phyloP scores from a whole-genome alignment of 1,284 basidiomycete genomes.

The Ustilago trichophora region DNA sequence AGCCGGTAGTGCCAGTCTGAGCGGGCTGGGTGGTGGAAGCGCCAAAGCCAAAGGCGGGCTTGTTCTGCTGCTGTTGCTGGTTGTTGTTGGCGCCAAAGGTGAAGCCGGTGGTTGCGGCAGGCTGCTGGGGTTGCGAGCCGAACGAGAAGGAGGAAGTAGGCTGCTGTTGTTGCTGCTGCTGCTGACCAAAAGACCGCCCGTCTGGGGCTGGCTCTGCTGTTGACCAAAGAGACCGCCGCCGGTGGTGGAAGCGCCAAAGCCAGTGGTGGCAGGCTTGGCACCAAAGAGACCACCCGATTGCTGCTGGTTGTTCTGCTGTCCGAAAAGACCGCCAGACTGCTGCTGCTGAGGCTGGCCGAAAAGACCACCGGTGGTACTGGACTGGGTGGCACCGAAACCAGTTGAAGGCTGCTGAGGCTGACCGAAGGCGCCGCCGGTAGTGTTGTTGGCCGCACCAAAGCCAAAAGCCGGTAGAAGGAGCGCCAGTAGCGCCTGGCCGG shows the following conservation, averaged over 20 bases:
- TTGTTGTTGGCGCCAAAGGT: conserved; percentile 48
- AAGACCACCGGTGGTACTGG: conserved; percentile 38
- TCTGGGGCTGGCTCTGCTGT: conserved; percentile 51
- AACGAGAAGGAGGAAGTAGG: conserved; percentile 50
- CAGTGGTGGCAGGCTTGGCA: conserved; percentile 48
- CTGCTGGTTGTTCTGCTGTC: conserved; percentile 64
- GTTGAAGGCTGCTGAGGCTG: conserved; percentile 52
- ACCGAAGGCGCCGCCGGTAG: conserved; percentile 33
- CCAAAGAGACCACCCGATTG: conserved; percentile 67
- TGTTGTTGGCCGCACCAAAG: conserved; percentile 36
- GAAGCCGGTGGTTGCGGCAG: conserved; percentile 48
- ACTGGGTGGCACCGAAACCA: conserved; percentile 40
- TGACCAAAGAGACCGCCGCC: conserved; percentile 64
- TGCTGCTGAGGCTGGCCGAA: conserved; percentile 56
- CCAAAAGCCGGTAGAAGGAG: conserved; percentile 47
- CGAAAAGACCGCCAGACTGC: conserved; percentile 63
- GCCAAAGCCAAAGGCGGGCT: conserved; percentile 54
- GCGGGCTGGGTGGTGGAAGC: conserved; percentile 32
- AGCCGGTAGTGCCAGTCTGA: conserved; percentile 40
- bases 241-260: conserved; percentile 46
- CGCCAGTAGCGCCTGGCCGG: conserved; percentile 44
- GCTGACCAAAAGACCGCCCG: conserved; percentile 63
- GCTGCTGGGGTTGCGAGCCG: conserved; percentile 64
- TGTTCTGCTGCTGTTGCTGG: conserved; percentile 47
- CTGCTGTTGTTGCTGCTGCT: conserved; percentile 52